Conservation (phyloP, 23 red algal species). For the Gracilaria caudata region DNA sequence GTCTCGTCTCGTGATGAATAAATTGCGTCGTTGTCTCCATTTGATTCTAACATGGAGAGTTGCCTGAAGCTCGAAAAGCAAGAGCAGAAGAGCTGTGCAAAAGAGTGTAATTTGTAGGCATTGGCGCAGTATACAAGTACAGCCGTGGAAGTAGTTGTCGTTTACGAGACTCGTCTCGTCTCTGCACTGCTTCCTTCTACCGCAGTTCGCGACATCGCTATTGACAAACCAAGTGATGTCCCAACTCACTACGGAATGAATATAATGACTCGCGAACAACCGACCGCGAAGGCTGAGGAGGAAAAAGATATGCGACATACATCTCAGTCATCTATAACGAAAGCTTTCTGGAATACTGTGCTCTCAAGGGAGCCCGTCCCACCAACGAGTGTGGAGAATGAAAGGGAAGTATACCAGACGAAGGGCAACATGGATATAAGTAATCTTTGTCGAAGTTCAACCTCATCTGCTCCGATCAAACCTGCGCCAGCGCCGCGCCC, state of each 20-base stretch:
- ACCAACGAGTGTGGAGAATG: background rate
- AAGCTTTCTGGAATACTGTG: constrained; percentile 22
- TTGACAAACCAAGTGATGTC: too few species aligned
- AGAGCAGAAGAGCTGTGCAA: too few species aligned
- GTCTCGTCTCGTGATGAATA: too few species aligned
- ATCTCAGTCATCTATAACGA: background rate
- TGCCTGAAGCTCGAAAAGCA: too few species aligned
- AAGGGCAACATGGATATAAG: background rate
- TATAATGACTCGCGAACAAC: background rate
- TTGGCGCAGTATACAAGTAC: too few species aligned
- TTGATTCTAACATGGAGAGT: too few species aligned
- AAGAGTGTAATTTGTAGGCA: too few species aligned
- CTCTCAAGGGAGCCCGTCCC: background rate
- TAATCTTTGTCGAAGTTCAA: background rate
- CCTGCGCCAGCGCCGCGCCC: background rate
- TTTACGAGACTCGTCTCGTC: too few species aligned
- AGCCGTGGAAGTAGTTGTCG: too few species aligned
- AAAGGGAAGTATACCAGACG: background rate
- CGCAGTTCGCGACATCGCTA: too few species aligned
- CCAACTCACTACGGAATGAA: background rate
- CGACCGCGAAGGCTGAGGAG: background rate
- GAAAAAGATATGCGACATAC: background rate
- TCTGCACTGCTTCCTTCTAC: too few species aligned
- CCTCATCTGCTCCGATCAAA: background rate
- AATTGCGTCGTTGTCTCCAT: too few species aligned